Evolutionary conservation across 2,329 filamentous ascomycete genomes (phyloP), one percentile per base, ranked within the genome.

Genomic region (Fusarium haematococcum): DNA sequence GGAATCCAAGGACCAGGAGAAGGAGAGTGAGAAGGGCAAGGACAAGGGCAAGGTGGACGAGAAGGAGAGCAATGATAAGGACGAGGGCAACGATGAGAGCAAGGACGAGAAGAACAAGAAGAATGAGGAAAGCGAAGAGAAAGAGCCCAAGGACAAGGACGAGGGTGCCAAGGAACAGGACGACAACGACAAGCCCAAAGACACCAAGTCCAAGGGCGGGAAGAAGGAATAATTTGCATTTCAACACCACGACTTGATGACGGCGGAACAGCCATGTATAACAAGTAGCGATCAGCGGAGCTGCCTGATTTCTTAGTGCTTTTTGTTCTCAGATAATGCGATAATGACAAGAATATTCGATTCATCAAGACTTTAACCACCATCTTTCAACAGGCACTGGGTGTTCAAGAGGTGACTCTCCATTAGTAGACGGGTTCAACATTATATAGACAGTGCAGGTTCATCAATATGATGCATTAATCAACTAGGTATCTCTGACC

Each of bases 381-480:
- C 5, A 27, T 50, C 45, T 27, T 50, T 6, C 45, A 50, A 16
- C 23, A 18, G 9, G 16, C 45, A 27, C 45, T 50, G 0, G 16
- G n/a, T 7, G 4, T 13, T 52, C 25, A 30, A 30, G 25, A 11
- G 25, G 4, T 45, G 20, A 30, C 45, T n/a, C 25, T 50, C 45
- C 16, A 11, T 18, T 30, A 30, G 14, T 37, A 37, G 11, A 50
- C 9, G 4, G 27, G 5, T 20, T 54, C 45, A 27, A 50, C 23
- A 50, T 7, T 16, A 45, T 8, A 14, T 50, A 7, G 27, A 63
- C 25, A 54, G n/a, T 10, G 14, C 4, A 58, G 52, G 25, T 56
- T 77, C 77, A 75, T 78, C 69, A 72, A 77, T 56, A 75, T 78
- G 71, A 69, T 77, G 70, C 76, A 79, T 78, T 77, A 77, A 77